Percentiles rank a stretch among this genome's conserved stretches.
Evolutionary conservation across 257 asterid species (phyloP).

Genomic region (Primulina tabacum): DNA sequence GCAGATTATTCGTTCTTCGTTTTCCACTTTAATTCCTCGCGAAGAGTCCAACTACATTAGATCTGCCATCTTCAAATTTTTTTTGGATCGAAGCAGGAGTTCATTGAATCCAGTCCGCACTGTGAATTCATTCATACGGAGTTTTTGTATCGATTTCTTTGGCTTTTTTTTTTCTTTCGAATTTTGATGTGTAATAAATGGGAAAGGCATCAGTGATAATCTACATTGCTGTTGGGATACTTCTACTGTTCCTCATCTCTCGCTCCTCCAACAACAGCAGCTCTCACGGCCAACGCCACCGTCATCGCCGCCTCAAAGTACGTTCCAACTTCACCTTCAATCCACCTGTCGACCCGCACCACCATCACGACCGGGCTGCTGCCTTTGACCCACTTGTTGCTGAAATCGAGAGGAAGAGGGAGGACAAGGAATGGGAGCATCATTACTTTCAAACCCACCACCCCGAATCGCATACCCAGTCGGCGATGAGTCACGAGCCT

Average conservation of each 20-base stretch:
- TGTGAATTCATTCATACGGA: background rate
- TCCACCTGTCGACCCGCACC: constrained; percentile 29
- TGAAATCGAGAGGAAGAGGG: constrained; percentile 74
- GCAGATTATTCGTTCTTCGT: too few species aligned
- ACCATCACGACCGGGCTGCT: constrained; percentile 38
- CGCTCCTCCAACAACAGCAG: constrained; percentile 52
- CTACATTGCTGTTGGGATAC: constrained; percentile 61
- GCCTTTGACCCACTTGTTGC: constrained; percentile 86
- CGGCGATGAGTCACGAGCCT: constrained; percentile 54
- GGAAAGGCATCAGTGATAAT: constrained; percentile 61
- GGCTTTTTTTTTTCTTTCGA: background rate
- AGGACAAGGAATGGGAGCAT: constrained; percentile 81
- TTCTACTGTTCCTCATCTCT: constrained; percentile 61
- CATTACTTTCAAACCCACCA: constrained; percentile 51
- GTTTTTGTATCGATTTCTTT: background rate
- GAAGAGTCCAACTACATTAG: background rate
- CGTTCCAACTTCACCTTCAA: constrained; percentile 82
- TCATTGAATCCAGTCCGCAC: background rate
- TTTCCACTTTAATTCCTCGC: background rate
- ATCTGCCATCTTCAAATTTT: background rate
- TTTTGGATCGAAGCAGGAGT: background rate
- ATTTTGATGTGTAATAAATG: constrained; percentile 51
- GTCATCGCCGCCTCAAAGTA: constrained; percentile 82
- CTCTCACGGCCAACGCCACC: constrained; percentile 38
- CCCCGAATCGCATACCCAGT: constrained; percentile 34